Evolutionary conservation across 2,329 filamentous ascomycete genomes (phyloP).

Genomic region (Cladosporium oxysporum): DNA sequence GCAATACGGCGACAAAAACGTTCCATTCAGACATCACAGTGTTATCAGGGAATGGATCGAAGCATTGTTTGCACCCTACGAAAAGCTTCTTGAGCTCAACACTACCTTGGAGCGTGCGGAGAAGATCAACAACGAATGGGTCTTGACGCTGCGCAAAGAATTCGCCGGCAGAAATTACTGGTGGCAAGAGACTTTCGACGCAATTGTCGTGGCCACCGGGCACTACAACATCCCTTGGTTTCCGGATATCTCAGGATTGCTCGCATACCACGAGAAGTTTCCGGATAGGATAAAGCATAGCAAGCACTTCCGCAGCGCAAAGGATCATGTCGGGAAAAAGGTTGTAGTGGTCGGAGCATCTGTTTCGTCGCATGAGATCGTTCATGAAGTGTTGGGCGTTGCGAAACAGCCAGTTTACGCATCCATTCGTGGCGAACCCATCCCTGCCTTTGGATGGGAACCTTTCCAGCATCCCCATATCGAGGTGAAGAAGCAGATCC

Average conservation of each 20-base stretch:
- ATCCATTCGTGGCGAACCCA: neutral
- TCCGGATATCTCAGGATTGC: neutral
- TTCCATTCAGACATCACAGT: neutral
- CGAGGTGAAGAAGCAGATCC: neutral
- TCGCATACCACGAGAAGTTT: neutral
- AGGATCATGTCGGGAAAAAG: neutral
- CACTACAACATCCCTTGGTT: neutral
- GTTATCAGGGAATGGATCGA: neutral
- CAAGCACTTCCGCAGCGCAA: neutral
- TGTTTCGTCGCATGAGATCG: neutral
- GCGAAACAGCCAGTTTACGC: neutral
- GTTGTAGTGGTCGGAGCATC: neutral
- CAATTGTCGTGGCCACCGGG: neutral
- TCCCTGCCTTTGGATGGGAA: neutral
- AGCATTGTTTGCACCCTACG: neutral
- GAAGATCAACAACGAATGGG: neutral
- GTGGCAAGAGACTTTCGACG: constrained; percentile 2
- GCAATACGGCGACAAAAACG: neutral
- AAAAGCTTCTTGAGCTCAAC: neutral
- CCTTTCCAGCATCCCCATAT: neutral
- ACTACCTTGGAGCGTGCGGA: neutral
- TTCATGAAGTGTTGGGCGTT: neutral
- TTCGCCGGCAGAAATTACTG: neutral
- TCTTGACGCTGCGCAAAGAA: neutral
- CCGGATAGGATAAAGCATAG: neutral